These are phyloP conservation scores for Maudiozyma barnettii DNA, from an alignment of 805 yeast genomes.

Conservation along the genomic window DNA sequence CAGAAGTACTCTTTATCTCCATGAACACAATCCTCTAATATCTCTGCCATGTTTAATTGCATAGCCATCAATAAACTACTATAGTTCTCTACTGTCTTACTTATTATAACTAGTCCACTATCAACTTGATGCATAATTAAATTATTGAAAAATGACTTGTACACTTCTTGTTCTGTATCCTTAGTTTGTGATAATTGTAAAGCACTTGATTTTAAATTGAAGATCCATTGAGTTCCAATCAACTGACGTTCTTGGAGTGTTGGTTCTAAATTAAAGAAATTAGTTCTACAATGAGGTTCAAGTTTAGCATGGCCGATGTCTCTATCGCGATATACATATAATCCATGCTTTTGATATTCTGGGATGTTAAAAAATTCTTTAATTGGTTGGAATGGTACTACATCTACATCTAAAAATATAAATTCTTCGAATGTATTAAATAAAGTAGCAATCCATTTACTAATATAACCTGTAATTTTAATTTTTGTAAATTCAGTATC, in stretches of 20 bases:
- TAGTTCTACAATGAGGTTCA: background rate
- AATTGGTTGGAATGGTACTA: conserved; percentile 35
- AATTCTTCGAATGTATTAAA: conserved; percentile 43
- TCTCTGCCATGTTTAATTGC: conserved; percentile 16
- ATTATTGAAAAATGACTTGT: conserved; percentile 10
- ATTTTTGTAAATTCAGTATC: conserved; percentile 9
- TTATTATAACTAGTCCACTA: conserved; percentile 19
- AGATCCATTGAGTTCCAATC: conserved; percentile 10
- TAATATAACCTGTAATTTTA: conserved; percentile 29
- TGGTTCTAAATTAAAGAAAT: conserved; percentile 9
- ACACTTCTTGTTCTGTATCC: conserved; percentile 8
- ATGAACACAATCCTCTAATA: conserved; percentile 40
- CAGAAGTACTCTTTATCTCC: conserved; percentile 74
- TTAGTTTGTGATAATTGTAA: background rate
- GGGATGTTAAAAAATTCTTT: conserved; percentile 21
- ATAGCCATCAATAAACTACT: conserved; percentile 15
- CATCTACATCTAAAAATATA: conserved; percentile 44
- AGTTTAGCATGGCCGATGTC: background rate
- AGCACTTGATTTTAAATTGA: background rate
- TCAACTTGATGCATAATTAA: conserved; percentile 19
- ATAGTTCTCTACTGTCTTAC: conserved; percentile 10
- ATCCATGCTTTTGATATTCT: conserved; percentile 15
- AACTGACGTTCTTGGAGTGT: conserved; percentile 12
- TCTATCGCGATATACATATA: conserved; percentile 1
- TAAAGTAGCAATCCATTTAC: conserved; percentile 39